phyloP scores from a whole-genome alignment of 2,329 filamentous ascomycete species.

The Pseudogymnoascus sp. region DNA sequence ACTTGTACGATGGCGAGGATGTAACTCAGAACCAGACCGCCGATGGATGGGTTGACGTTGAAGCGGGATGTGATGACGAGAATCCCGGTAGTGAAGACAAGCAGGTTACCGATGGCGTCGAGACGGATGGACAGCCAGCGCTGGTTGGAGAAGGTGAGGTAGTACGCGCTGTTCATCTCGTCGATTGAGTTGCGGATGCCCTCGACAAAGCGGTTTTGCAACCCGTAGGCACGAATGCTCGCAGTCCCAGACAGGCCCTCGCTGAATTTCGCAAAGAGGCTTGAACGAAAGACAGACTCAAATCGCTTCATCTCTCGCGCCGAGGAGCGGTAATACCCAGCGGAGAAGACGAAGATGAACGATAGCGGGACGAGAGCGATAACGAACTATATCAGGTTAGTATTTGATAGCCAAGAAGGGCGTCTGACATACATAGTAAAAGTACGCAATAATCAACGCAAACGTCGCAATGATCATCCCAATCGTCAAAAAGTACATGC shows the following conservation, averaged over 20 bases:
- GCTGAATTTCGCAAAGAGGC: conserved; percentile 82
- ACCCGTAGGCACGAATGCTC: conserved; percentile 81
- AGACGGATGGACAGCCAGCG: conserved; percentile 83
- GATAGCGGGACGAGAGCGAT: conserved; percentile 62
- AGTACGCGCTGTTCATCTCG: conserved; percentile 90
- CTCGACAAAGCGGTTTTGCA: conserved; percentile 64
- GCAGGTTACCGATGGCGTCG: conserved; percentile 71
- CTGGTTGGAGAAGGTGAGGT: conserved; percentile 90
- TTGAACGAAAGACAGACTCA: conserved; percentile 79
- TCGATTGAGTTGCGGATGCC: conserved; percentile 70
- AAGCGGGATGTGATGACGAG: conserved; percentile 89
- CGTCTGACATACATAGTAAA: conserved; percentile 52
- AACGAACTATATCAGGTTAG: conserved; percentile 31
- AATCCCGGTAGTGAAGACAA: conserved; percentile 84
- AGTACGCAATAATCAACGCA: conserved; percentile 86
- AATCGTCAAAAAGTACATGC: conserved; percentile 85
- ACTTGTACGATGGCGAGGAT: conserved; percentile 90
- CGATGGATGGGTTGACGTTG: conserved; percentile 73
- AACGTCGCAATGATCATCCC: conserved; percentile 78
- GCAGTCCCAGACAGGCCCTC: conserved; percentile 79
- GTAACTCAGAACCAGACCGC: conserved; percentile 83
- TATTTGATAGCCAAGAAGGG: neutral
- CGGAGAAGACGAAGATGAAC: conserved; percentile 69
- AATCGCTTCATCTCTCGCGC: conserved; percentile 92
- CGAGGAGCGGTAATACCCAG: conserved; percentile 82